A percentile compares a stretch with the other conserved stretches of the same genome.
Evolutionary conservation across 441 rosid species (phyloP).

Genomic region (Populus hybrid): DNA sequence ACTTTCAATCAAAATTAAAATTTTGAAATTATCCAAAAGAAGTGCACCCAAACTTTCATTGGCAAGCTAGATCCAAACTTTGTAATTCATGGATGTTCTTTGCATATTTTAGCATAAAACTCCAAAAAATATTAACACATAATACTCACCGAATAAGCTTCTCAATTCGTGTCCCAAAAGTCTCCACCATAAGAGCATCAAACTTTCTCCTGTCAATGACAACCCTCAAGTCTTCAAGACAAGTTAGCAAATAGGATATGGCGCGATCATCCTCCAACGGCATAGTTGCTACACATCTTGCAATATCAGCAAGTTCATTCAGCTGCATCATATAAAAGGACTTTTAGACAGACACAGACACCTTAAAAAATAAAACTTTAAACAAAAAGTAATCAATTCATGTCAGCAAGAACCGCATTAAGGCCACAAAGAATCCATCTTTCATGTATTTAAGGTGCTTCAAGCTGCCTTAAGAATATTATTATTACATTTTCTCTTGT

Average conservation of each 20-base stretch:
- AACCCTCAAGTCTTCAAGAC: constrained; percentile 81
- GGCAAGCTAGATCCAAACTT: constrained; percentile 2
- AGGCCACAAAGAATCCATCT: constrained; percentile 7
- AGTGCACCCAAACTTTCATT: not conserved
- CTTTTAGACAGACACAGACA: constrained; percentile 14
- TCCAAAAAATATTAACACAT: constrained; percentile 12
- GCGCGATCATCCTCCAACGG: constrained; percentile 78
- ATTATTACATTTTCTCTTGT: not conserved
- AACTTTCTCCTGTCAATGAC: constrained; percentile 86
- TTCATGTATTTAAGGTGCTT: not conserved
- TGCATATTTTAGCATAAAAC: not conserved
- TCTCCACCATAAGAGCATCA: constrained; percentile 92
- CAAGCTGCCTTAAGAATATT: not conserved
- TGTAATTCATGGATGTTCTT: not conserved
- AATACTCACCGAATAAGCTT: constrained; percentile 72
- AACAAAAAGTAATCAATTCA: not conserved
- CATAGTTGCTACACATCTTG: constrained; percentile 82
- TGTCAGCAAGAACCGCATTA: not conserved
- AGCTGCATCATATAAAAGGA: constrained; percentile 54
- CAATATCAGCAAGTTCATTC: constrained; percentile 96
- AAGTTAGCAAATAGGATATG: constrained; percentile 63
- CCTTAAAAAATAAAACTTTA: not conserved
- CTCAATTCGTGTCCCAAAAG: constrained; percentile 96
- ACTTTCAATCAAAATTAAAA: constrained; percentile 13
- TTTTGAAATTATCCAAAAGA: constrained; percentile 7